Percentiles rank a stretch among this genome's conserved stretches.
Evolutionary conservation across 2,329 filamentous ascomycete species (phyloP).

Genomic region (Aspergillus quadricinctus): DNA sequence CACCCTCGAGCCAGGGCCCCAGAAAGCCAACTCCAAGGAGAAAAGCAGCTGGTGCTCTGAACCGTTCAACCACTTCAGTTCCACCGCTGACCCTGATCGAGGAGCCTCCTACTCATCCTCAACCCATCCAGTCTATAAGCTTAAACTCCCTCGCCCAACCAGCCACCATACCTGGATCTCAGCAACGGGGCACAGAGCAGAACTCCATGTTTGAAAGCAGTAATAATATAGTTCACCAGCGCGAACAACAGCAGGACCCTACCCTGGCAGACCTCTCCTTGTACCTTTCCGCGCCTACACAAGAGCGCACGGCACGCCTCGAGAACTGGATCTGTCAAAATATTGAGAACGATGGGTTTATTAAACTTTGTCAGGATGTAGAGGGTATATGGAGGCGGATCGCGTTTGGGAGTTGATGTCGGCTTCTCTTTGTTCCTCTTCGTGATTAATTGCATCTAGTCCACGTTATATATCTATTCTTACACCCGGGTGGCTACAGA

Average conservation of each 20-base stretch:
- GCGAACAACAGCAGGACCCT: not conserved
- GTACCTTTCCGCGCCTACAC: constrained; percentile 26
- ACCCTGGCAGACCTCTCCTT: constrained; percentile 24
- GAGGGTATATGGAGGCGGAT: constrained; percentile 39
- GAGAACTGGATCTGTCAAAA: constrained; percentile 40
- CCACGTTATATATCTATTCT: not conserved
- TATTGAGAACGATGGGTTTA: constrained; percentile 39
- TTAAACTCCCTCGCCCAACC: not conserved
- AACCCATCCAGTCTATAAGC: not conserved
- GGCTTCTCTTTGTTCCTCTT: not conserved
- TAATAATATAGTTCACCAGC: not conserved
- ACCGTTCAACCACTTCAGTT: not conserved
- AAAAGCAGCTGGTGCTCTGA: not conserved
- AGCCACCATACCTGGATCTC: not conserved
- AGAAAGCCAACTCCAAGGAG: not conserved
- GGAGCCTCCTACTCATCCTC: not conserved
- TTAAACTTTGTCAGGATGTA: constrained; percentile 37
- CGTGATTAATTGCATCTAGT: not conserved
- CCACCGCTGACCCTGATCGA: not conserved
- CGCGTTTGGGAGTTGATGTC: constrained; percentile 30
- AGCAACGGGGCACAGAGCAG: not conserved
- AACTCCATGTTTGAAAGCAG: too few species aligned
- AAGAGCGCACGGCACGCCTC: constrained; percentile 30
- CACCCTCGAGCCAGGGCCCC: not conserved
- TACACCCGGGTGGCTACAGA: not conserved